phyloP scores from a whole-genome alignment of 2,329 filamentous ascomycete species.

The Pyrenophora graminea region DNA sequence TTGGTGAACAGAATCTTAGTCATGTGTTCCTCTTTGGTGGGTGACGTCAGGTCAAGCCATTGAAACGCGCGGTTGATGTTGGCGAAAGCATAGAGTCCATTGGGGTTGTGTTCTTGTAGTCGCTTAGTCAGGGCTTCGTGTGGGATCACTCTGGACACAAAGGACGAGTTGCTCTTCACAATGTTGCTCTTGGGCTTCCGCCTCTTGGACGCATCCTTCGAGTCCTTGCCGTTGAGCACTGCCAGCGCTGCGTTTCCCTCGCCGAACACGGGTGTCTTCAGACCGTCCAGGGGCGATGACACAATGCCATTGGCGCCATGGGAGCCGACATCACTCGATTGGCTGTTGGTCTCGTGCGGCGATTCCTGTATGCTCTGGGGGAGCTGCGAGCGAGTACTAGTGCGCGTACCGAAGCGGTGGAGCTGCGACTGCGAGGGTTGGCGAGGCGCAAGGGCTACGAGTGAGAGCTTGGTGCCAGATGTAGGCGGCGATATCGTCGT shows the following conservation, averaged over 20 bases:
- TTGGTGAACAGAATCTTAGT: slow-evolving; percentile 98
- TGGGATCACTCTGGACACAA: slow-evolving; percentile 93
- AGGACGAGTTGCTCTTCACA: slow-evolving; percentile 97
- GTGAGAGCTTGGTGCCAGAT: slow-evolving; percentile 79
- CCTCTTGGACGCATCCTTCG: slow-evolving; percentile 68
- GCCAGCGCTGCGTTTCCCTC: slow-evolving; percentile 79
- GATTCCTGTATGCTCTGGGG: slow-evolving; percentile 54
- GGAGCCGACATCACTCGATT: slow-evolving; percentile 52
- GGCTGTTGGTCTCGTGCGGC: slow-evolving; percentile 50
- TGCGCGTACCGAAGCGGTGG: slow-evolving; percentile 47
- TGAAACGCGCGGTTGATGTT: slow-evolving; percentile 96
- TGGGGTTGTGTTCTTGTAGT: slow-evolving; percentile 74
- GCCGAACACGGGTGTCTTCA: slow-evolving; percentile 71
- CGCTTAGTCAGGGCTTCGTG: slow-evolving; percentile 81
- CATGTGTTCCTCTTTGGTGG: slow-evolving; percentile 81
- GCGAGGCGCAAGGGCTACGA: slow-evolving; percentile 69
- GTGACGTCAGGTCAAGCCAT: slow-evolving; percentile 87
- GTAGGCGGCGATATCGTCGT: slow-evolving; percentile 84
- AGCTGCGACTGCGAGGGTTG: slow-evolving; percentile 50
- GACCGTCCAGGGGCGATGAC: slow-evolving; percentile 35
- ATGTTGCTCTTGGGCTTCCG: slow-evolving; percentile 98
- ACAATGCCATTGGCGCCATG: slow-evolving; percentile 45
- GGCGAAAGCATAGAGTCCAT: slow-evolving; percentile 87
- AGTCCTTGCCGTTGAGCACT: slow-evolving; percentile 66
- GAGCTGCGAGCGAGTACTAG: slow-evolving; percentile 49